Base-by-base conservation (phyloP, 495 filamentous ascomycete genomes). In the Trichoderma asperelloides region DNA sequence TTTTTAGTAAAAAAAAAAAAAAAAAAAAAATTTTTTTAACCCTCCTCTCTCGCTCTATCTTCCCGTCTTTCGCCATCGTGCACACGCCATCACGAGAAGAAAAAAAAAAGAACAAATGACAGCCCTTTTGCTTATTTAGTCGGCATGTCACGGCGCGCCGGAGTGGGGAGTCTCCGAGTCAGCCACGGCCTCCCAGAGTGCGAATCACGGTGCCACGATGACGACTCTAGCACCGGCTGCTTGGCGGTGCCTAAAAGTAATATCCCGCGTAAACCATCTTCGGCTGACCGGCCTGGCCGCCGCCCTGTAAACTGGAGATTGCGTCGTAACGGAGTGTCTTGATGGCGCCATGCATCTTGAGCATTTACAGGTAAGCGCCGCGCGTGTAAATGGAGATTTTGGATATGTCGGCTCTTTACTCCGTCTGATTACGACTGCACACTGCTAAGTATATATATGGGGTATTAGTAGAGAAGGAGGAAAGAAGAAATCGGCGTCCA, bases 171-270 rank as follows among this genome's bases (percentile, higher is more conserved):
- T 3, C 55, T 60, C 25, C 25, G 55, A 60, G 55, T 60, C 23
- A 30, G 55, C 55, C 55, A 60, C 55, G 55, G 28, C 55, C 25
- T 37, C 11, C 23, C 13, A 60, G 25, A 60, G 25, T 60, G 28
- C 55, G 55, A 60, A 60, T 60, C 55, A 60, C 55, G 55, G 55
- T 51, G n/a, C 21, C 3, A 25, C n/a, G 47, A n/a, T 51, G n/a
- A 51, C 47, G n/a, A 51, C n/a, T 51, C 47, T 23, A 51, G 16
- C 47, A 51, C 47, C 47, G 47, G 21, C 0, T 51, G 16, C 25
- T 28, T 23, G 15, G 23, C 15, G 9, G 51, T 16, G 55, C 55
- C 18, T 25, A 16, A 21, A 21, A n/a, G n/a, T 47, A n/a, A 16
- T n/a, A 11, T 51, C n/a, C 47, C 0, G 18, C 16, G 55, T 60